phyloP scores from a whole-genome alignment of 345 rosid genomes.

The Jatropha curcas region DNA sequence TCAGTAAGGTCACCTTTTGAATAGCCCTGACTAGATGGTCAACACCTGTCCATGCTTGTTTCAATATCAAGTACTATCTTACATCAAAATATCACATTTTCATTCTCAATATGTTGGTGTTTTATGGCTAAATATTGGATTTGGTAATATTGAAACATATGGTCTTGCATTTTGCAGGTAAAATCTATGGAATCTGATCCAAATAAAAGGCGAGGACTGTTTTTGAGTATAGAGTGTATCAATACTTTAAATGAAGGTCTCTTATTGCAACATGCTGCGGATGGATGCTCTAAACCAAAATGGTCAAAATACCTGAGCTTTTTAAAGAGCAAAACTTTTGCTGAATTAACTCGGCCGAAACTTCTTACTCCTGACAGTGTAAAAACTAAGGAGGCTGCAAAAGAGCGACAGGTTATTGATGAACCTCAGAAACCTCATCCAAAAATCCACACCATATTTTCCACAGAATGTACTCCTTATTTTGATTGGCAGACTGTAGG shows the following conservation, averaged over 20 bases:
- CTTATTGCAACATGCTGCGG: slow-evolving; percentile 64
- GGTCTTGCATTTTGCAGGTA: slow-evolving; percentile 47
- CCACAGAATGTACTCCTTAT: slow-evolving; percentile 88
- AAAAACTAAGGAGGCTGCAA: slow-evolving; percentile 39
- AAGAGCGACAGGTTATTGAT: slow-evolving; percentile 31
- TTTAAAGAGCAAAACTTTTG: slow-evolving; percentile 89
- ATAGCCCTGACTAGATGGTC: background rate
- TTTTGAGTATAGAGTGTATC: slow-evolving; percentile 79
- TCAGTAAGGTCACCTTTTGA: background rate
- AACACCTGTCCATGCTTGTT: background rate
- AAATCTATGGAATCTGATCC: slow-evolving; percentile 65
- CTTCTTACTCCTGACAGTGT: slow-evolving; percentile 36
- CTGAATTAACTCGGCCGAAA: slow-evolving; percentile 76
- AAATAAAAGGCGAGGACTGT: slow-evolving; percentile 50
- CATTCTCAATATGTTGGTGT: background rate
- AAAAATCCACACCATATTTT: slow-evolving; percentile 89
- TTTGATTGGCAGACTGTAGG: slow-evolving; percentile 99
- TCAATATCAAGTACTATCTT: slow-evolving; percentile 8
- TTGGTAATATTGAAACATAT: background rate
- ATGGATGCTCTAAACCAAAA: slow-evolving; percentile 80
- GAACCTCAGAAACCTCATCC: slow-evolving; percentile 55
- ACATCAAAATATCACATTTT: slow-evolving; percentile 4
- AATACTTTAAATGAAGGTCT: slow-evolving; percentile 92
- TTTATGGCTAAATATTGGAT: background rate
- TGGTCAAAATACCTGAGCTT: slow-evolving; percentile 92